These are phyloP conservation scores for Suhomyces sp. DNA, from an alignment of 805 yeast species.

Conservation along the genomic window DNA sequence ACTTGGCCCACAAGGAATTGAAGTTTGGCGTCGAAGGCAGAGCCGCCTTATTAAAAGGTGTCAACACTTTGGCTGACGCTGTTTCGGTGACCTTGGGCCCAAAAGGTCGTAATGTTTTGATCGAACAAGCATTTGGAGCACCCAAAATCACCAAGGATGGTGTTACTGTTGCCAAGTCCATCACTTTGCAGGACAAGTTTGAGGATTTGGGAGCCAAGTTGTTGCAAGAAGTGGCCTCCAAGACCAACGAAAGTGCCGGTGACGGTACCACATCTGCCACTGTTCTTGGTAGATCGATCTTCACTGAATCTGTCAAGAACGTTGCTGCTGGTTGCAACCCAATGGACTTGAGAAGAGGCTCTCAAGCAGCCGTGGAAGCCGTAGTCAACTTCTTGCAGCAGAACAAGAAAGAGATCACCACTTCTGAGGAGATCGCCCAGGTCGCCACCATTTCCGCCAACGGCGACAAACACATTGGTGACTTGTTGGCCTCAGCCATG, in stretches of 20 bases:
- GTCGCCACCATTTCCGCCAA: constrained; percentile 98
- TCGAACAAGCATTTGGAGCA: constrained; percentile 94
- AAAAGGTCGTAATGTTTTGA: constrained; percentile 93
- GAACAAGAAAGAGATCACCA: constrained; percentile 90
- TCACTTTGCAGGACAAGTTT: constrained; percentile 80
- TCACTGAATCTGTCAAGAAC: constrained; percentile 91
- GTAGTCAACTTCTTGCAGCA: constrained; percentile 79
- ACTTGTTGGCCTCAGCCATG: constrained; percentile 90
- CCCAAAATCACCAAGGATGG: constrained; percentile 99
- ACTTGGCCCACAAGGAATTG: constrained; percentile 79
- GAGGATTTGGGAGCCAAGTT: constrained; percentile 96
- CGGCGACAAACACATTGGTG: constrained; percentile 92
- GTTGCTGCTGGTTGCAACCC: constrained; percentile 99
- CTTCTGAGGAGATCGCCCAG: constrained; percentile 93
- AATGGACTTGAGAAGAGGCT: constrained; percentile 95
- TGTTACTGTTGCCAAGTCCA: constrained; percentile 91
- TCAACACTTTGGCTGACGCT: constrained; percentile 91
- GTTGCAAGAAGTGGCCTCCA: constrained; percentile 93
- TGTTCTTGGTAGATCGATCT: constrained; percentile 90
- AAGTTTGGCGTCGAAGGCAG: constrained; percentile 97
- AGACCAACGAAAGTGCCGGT: constrained; percentile 96
- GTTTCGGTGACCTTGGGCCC: constrained; percentile 97
- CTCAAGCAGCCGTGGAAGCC: constrained; percentile 94
- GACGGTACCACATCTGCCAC: constrained; percentile 99
- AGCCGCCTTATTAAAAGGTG: constrained; percentile 91